Base-by-base conservation (phyloP, 495 filamentous ascomycete species). In the Penicillium mononematosum region DNA sequence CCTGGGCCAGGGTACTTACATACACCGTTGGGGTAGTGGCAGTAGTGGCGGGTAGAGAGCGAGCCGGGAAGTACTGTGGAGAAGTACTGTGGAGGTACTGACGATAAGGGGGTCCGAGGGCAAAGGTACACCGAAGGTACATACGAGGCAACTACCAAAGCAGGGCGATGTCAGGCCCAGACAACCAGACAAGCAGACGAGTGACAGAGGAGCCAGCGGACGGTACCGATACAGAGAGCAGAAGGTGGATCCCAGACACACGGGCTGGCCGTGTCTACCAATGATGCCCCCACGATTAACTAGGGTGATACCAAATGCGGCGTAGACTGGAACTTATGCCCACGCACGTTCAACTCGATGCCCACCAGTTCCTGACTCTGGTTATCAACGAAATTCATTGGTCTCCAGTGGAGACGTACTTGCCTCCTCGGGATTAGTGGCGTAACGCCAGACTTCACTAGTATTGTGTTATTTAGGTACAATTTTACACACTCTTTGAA, bases 1-100 rank as follows among this genome's bases (percentile, higher is more conserved):
- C 62, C 62, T 65, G 58, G 58, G 60, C 46, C 53, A 42, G 60
- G 51, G 61, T 61, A 61, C 55, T 55, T 58, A 58, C 58, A 56
- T 56, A 42, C 36, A 39, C 43, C 46, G 43, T 34, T 36, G 51
- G 46, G 24, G 24, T 10, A 20, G 50, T 68, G 63, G 60, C 58
- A 66, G 58, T 66, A 66, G 51, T 60, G 56, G 56, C 49, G 50
- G 42, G 49, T 61, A 50, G 32, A 14, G 19, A 19, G 19, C 14
- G 16, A 14, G 27, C 20, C 22, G 29, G 31, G 14, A 29, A 27
- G 16, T 43, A 25, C 17, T 3, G 14, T 2, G 34, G 31, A 29
- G 19, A 55, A 55, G 53, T 55, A 55, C 42, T 39, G 44, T 14
- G 53, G 53, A 55, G 38, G 53, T 52, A 56, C 53, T 42, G 11